Evolutionary conservation across 768 basidiomycete genomes (phyloP).

Genomic region (Rhizopogon vulgaris): DNA sequence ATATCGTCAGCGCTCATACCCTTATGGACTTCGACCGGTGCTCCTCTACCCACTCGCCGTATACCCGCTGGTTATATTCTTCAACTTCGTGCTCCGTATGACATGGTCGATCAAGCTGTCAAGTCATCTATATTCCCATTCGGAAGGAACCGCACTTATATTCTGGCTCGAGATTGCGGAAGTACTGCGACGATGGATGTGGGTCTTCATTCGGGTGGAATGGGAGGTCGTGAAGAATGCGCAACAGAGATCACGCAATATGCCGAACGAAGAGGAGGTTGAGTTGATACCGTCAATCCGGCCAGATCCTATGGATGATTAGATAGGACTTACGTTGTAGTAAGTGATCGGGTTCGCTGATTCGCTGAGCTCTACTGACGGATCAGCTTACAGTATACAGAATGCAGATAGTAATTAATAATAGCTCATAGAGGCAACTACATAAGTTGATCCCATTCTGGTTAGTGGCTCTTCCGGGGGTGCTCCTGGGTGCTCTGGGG

Average conservation of each 20-base stretch:
- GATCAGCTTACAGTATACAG: background rate
- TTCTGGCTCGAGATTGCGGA: slow-evolving; percentile 92
- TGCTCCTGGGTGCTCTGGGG: background rate
- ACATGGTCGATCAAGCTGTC: slow-evolving; percentile 93
- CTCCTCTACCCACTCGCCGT: slow-evolving; percentile 76
- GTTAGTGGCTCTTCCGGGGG: no score
- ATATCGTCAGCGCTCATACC: slow-evolving; percentile 32
- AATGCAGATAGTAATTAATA: background rate
- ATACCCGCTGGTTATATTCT: slow-evolving; percentile 76
- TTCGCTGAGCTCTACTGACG: background rate
- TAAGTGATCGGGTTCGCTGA: slow-evolving; percentile 7
- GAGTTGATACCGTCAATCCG: slow-evolving; percentile 10
- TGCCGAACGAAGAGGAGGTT: slow-evolving; percentile 7
- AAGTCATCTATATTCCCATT: slow-evolving; percentile 70
- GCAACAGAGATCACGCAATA: slow-evolving; percentile 6
- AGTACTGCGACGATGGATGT: slow-evolving; percentile 89
- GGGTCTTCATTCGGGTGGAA: slow-evolving; percentile 95
- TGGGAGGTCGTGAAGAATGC: slow-evolving; percentile 83
- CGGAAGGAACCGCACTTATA: slow-evolving; percentile 77
- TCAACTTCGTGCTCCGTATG: slow-evolving; percentile 85
- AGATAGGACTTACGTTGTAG: slow-evolving; percentile 5
- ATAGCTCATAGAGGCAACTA: background rate
- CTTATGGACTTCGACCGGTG: slow-evolving; percentile 67
- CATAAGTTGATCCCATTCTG: no score
- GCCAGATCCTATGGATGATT: slow-evolving; percentile 15